Percentiles rank a stretch among this genome's conserved stretches.
phyloP scores from a whole-genome alignment of 805 yeast species.

The Candida pseudofarinosa region DNA sequence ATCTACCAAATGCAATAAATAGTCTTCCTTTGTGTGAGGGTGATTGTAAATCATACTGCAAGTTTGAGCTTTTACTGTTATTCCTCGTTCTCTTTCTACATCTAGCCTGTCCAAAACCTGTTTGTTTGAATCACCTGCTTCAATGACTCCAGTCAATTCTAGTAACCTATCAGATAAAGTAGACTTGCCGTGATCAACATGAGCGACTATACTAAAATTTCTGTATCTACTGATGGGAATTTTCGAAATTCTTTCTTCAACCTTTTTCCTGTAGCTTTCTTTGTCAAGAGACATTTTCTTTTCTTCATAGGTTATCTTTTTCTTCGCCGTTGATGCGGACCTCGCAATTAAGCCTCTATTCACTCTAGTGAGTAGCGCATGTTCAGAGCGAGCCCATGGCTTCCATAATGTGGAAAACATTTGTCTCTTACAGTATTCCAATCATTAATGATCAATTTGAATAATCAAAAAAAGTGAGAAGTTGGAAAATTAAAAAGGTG shows the following conservation, averaged over 20 bases:
- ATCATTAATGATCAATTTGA: too few relatives aligned
- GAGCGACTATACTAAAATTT: slow-evolving; percentile 94
- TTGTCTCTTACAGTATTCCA: too few relatives aligned
- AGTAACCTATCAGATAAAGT: slow-evolving; percentile 84
- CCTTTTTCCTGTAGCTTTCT: slow-evolving; percentile 27
- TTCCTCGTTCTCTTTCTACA: slow-evolving; percentile 94
- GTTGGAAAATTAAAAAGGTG: neutral
- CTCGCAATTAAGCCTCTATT: neutral
- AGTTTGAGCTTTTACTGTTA: slow-evolving; percentile 95
- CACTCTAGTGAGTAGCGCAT: neutral
- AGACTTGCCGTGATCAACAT: slow-evolving; percentile 87
- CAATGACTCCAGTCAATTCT: slow-evolving; percentile 85
- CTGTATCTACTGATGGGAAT: slow-evolving; percentile 83
- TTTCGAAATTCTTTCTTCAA: slow-evolving; percentile 59
- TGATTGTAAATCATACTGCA: slow-evolving; percentile 83
- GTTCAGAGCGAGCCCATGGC: neutral
- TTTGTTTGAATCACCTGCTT: slow-evolving; percentile 61
- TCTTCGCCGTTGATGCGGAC: slow-evolving; percentile 1
- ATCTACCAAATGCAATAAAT: slow-evolving; percentile 84
- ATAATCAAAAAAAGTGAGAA: neutral
- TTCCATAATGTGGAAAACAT: neutral
- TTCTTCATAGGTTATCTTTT: slow-evolving; percentile 14
- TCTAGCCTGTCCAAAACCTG: slow-evolving; percentile 90
- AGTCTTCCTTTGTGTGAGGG: slow-evolving; percentile 60
- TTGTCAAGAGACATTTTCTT: slow-evolving; percentile 25